These are phyloP conservation scores for Termitomyces sp. DNA, from an alignment of 1,284 basidiomycete genomes.

Conservation along the genomic window DNA sequence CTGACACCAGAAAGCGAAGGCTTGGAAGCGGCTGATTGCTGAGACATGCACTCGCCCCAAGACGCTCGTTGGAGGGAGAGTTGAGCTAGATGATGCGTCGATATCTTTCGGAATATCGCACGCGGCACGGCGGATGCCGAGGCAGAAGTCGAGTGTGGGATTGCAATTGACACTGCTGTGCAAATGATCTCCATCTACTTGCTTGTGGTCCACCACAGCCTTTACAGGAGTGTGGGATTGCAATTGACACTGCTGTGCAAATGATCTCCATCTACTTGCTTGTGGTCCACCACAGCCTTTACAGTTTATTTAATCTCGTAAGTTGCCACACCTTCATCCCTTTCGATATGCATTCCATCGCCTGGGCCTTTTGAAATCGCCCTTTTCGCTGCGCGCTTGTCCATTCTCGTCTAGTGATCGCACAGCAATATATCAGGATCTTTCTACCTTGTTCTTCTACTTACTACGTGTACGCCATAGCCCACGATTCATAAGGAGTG, in stretches of 20 bases:
- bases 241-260: not conserved
- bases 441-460: not conserved
- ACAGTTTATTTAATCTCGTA: not conserved
- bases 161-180: not conserved
- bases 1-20: conserved; percentile 84
- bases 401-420: not conserved
- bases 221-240: not conserved
- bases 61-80: conserved; percentile 24
- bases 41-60: conserved; percentile 74
- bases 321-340: not conserved
- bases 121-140: not conserved
- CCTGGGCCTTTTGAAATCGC: not conserved
- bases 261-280: not conserved
- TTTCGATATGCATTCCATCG: not conserved
- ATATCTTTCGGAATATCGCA: conserved; percentile 1
- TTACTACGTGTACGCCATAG: not conserved
- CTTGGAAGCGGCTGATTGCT: conserved; percentile 73
- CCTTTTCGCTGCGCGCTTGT: not conserved
- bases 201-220: not conserved
- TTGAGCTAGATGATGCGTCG: not conserved
- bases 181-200: not conserved
- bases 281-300: not conserved
- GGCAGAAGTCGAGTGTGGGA: not conserved
- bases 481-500: not conserved
- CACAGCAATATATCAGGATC: not conserved